These are phyloP conservation scores for Papiliotrema flavescens DNA, from an alignment of 1,284 basidiomycete genomes.

Conservation along the genomic window DNA sequence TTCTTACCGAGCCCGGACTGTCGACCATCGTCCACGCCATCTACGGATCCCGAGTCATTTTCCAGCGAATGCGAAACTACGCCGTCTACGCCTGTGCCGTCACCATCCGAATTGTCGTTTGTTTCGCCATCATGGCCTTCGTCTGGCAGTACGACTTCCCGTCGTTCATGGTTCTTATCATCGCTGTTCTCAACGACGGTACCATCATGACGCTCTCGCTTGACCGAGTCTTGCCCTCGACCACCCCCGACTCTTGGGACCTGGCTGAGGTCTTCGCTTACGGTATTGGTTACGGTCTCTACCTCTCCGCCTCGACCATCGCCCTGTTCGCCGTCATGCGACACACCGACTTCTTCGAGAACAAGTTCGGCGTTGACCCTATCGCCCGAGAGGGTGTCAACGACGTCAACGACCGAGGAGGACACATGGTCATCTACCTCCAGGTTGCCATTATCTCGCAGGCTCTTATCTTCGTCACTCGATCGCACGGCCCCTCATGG, in stretches of 20 bases:
- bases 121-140: conserved; percentile 92
- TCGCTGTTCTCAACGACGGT: conserved; percentile 94
- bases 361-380: conserved; percentile 69
- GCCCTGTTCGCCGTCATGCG: conserved; percentile 79
- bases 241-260: conserved; percentile 91
- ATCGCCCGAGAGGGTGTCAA: conserved; percentile 53
- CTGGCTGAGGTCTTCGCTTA: conserved; percentile 93
- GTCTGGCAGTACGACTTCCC: conserved; percentile 98
- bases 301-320: conserved; percentile 83
- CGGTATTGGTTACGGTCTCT: conserved; percentile 91
- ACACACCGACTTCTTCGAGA: conserved; percentile 84
- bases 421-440: conserved; percentile 65
- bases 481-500: conserved; percentile 96
- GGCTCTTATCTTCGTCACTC: conserved; percentile 94
- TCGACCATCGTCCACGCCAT: conserved; percentile 97
- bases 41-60: conserved; percentile 90
- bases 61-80: conserved; percentile 97
- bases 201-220: conserved; percentile 99
- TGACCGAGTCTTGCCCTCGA: conserved; percentile 91
- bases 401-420: conserved; percentile 49
- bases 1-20: conserved; percentile 90
- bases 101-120: conserved; percentile 97
- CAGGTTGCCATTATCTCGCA: conserved; percentile 97
- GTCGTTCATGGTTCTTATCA: conserved; percentile 98
- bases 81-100: conserved; percentile 92